A percentile compares a stretch with the other conserved stretches of the same genome.
These are phyloP conservation scores for Clohesyomyces aquaticus DNA, from an alignment of 495 filamentous ascomycete species.

Conservation along the genomic window DNA sequence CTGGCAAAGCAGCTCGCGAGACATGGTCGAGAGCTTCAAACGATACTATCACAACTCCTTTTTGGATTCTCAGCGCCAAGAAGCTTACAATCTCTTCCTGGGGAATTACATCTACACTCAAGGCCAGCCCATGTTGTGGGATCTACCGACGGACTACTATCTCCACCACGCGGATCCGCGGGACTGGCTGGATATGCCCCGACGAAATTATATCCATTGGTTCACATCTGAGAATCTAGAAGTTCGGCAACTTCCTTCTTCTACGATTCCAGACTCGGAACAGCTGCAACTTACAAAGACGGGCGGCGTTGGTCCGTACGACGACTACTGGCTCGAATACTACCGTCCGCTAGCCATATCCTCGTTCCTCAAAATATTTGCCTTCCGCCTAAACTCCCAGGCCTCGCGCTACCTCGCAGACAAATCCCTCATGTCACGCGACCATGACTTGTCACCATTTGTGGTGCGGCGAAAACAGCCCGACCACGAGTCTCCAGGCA, in stretches of 20 bases:
- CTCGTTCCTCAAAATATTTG: constrained; percentile 84
- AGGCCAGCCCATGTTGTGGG: constrained; percentile 96
- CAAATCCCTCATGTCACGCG: constrained; percentile 67
- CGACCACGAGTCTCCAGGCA: constrained; percentile 48
- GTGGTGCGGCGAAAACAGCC: constrained; percentile 56
- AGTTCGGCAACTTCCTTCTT: constrained; percentile 49
- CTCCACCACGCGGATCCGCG: constrained; percentile 87
- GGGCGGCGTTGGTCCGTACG: constrained; percentile 68
- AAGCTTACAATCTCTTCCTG: constrained; percentile 96
- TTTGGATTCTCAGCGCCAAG: constrained; percentile 91
- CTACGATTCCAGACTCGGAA: constrained; percentile 6
- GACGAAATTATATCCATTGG: constrained; percentile 81
- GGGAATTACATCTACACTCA: constrained; percentile 93
- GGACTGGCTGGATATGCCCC: constrained; percentile 65
- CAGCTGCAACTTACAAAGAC: constrained; percentile 51
- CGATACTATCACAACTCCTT: constrained; percentile 99
- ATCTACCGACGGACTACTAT: constrained; percentile 93
- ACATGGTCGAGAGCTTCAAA: constrained; percentile 99
- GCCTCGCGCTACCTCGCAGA: constrained; percentile 79
- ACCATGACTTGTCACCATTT: constrained; percentile 73
- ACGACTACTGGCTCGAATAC: constrained; percentile 99
- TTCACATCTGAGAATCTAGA: constrained; percentile 78
- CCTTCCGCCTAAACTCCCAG: constrained; percentile 87
- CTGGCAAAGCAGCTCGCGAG: constrained; percentile 94
- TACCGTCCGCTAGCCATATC: constrained; percentile 86